Conservation (phyloP, 139 green algal genomes). For the Chlorella sp. region DNA sequence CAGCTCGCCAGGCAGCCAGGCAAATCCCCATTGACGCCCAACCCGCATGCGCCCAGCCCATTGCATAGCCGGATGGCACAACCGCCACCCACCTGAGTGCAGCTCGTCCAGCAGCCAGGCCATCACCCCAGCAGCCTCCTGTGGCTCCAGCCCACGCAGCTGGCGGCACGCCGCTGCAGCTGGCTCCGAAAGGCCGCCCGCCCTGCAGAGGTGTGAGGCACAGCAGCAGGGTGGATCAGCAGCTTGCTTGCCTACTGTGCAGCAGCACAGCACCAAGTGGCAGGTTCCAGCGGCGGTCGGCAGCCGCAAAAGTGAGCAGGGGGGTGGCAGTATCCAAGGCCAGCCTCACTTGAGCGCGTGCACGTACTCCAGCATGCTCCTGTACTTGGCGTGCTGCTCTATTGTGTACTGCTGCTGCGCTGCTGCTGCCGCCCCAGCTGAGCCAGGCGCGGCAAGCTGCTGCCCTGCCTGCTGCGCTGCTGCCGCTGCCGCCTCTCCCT, state of each 20-base stretch:
- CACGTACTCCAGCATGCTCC: not conserved
- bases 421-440: not conserved
- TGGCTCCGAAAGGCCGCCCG: constrained; percentile 12
- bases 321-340: too few species aligned
- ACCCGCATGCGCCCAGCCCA: too few species aligned
- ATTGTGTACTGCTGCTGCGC: not conserved
- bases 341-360: constrained; percentile 9
- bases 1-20: too few species aligned
- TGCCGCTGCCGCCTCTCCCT: not conserved
- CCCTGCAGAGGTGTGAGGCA: not conserved
- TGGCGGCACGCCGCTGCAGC: constrained; percentile 18
- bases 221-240: too few species aligned
- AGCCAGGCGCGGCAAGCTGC: not conserved
- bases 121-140: constrained; percentile 16
- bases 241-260: too few species aligned
- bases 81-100: not conserved
- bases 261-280: too few species aligned
- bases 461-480: not conserved
- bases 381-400: not conserved
- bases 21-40: too few species aligned
- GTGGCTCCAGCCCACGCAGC: constrained; percentile 17
- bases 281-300: too few species aligned
- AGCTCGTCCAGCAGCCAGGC: constrained; percentile 37
- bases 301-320: too few species aligned
- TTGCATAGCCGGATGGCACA: too few species aligned